Evolutionary conservation across 1,284 basidiomycete species (phyloP).

Genomic region (Moesziomyces aphidis): DNA sequence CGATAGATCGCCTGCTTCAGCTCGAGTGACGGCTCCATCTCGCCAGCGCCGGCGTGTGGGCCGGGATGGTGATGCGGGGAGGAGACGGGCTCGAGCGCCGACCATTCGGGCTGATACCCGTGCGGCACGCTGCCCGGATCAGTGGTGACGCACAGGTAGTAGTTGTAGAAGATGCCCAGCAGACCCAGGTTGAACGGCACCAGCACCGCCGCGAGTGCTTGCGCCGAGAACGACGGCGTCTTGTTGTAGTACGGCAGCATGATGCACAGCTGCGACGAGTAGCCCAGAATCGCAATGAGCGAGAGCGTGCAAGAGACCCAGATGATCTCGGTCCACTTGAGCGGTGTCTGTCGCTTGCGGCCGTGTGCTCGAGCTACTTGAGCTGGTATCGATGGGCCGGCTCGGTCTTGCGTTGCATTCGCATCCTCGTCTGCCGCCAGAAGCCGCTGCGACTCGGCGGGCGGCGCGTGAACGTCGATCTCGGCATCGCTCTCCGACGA

Average conservation of each 20-base stretch:
- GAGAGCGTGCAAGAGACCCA: constrained; percentile 27
- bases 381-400: neutral
- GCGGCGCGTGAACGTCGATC: neutral
- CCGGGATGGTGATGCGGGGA: neutral
- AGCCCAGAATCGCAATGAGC: constrained; percentile 57
- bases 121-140: constrained; percentile 59
- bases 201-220: constrained; percentile 78
- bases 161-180: constrained; percentile 56
- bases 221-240: constrained; percentile 65
- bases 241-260: constrained; percentile 58
- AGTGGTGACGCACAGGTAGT: constrained; percentile 54
- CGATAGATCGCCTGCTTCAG: constrained; percentile 38
- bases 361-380: neutral
- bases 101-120: constrained; percentile 56
- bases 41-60: neutral
- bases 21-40: constrained; percentile 15
- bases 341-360: constrained; percentile 25
- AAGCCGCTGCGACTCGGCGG: constrained; percentile 4
- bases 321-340: constrained; percentile 43
- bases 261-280: constrained; percentile 57
- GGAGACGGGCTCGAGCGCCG: constrained; percentile 30
- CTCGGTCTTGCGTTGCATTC: too few species aligned
- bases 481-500: constrained; percentile 35
- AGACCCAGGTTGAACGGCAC: constrained; percentile 83
- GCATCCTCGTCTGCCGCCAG: neutral